These are phyloP conservation scores for Ganoderma lingzhi DNA, from an alignment of 1,284 basidiomycete species.

Conservation along the genomic window DNA sequence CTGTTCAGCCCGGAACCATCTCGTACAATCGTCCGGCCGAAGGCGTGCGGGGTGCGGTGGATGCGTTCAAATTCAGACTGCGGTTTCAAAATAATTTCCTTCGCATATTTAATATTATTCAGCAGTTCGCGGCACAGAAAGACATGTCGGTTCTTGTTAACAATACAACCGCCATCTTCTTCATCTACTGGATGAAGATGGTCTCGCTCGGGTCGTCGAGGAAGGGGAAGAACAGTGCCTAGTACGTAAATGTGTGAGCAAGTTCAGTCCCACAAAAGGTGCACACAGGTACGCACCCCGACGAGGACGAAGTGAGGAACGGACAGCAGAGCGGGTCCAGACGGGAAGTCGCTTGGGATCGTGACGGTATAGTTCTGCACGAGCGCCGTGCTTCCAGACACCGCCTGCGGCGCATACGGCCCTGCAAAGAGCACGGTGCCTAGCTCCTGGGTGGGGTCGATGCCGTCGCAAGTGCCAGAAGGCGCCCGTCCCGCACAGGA, in stretches of 20 bases:
- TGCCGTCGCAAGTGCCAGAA: constrained; percentile 34
- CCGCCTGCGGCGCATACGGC: constrained; percentile 44
- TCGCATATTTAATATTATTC: not conserved
- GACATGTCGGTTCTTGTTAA: not conserved
- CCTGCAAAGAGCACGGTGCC: constrained; percentile 55
- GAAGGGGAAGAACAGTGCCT: constrained; percentile 16
- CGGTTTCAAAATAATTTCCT: not conserved
- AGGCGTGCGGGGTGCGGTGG: no score
- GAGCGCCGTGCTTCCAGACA: constrained; percentile 8
- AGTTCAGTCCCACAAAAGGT: not conserved
- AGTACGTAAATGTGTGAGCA: not conserved
- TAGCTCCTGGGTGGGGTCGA: constrained; percentile 39
- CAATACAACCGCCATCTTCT: not conserved
- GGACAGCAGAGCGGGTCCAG: constrained; percentile 7
- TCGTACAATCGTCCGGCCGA: not conserved
- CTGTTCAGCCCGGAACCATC: not conserved
- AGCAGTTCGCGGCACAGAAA: not conserved
- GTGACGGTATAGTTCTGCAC: constrained; percentile 18
- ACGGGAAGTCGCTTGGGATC: constrained; percentile 8
- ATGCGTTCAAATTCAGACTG: no score
- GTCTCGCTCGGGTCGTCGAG: constrained; percentile 18
- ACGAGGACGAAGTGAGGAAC: constrained; percentile 14
- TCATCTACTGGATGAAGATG: constrained; percentile 13
- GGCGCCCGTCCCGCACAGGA: constrained; percentile 39
- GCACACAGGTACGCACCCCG: constrained; percentile 5